Evolutionary conservation across 2,329 filamentous ascomycete genomes (phyloP).

Genomic region (Colletotrichum tanaceti): DNA sequence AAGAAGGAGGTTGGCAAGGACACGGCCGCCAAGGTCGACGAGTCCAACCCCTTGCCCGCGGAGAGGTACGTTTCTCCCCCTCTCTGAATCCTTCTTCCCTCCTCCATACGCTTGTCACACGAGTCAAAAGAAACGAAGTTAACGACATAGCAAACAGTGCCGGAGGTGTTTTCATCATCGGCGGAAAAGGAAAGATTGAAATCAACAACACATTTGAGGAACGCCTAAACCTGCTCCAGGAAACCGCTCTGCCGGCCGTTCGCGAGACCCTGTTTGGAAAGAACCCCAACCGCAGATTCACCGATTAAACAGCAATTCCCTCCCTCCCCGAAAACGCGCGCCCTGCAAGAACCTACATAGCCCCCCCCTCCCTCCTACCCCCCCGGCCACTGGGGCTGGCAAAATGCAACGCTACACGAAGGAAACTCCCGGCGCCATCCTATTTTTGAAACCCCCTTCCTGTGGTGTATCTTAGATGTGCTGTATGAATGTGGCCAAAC

Average conservation of each 20-base stretch:
- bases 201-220: conserved; percentile 99
- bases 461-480: conserved; percentile 42
- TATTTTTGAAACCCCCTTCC: conserved; percentile 37
- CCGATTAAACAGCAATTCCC: conserved; percentile 70
- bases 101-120: neutral
- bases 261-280: conserved; percentile 89
- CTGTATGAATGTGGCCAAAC: conserved; percentile 42
- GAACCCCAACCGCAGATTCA: conserved; percentile 96
- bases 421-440: conserved; percentile 31
- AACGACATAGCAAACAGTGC: conserved; percentile 64
- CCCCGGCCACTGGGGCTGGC: conserved; percentile 10
- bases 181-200: conserved; percentile 91
- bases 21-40: conserved; percentile 77
- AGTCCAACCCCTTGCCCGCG: conserved; percentile 82
- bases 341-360: conserved; percentile 26
- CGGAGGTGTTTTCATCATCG: conserved; percentile 84
- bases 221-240: conserved; percentile 85
- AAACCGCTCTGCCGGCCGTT: conserved; percentile 85
- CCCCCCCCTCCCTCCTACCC: conserved; percentile 5
- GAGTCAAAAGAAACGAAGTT: neutral
- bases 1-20: conserved; percentile 81
- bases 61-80: conserved; percentile 74
- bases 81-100: neutral
- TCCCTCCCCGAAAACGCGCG: conserved; percentile 6
- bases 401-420: conserved; percentile 32